These are phyloP conservation scores for Marchantia paleacea DNA, from an alignment of 225 moss, liverwort and hornwort genomes.

Conservation along the genomic window DNA sequence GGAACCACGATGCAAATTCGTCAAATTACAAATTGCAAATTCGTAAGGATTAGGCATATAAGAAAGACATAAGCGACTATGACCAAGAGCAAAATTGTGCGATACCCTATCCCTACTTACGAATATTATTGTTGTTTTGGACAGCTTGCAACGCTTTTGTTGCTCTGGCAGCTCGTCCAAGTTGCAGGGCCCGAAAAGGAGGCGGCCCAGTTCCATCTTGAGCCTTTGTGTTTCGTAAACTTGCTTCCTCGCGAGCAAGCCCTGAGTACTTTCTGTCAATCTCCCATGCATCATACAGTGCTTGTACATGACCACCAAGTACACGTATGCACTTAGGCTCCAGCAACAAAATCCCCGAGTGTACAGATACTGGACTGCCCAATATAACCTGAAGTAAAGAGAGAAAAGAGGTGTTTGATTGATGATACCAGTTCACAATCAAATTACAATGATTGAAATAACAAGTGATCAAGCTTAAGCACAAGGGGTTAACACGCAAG, in stretches of 20 bases:
- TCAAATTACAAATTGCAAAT: too few relatives aligned
- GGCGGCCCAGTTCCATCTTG: constrained; percentile 74
- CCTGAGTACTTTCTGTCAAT: constrained; percentile 91
- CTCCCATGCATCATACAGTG: constrained; percentile 82
- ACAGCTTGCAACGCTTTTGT: constrained; percentile 21
- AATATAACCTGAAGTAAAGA: constrained; percentile 55
- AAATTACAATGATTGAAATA: neutral
- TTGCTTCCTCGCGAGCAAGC: constrained; percentile 57
- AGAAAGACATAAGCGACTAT: neutral
- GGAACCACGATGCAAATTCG: neutral
- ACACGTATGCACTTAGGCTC: constrained; percentile 68
- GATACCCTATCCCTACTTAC: constrained; percentile 15
- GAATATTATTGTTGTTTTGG: constrained; percentile 17
- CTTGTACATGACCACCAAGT: constrained; percentile 83
- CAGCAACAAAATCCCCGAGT: constrained; percentile 70
- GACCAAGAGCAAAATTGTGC: neutral
- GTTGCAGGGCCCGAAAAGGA: constrained; percentile 76
- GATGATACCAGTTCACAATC: neutral
- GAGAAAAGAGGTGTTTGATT: neutral
- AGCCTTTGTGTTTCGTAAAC: constrained; percentile 22
- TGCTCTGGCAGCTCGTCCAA: constrained; percentile 31
- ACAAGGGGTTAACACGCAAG: too few relatives aligned
- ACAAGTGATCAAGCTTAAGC: too few relatives aligned
- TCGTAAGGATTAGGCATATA: neutral
- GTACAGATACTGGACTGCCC: constrained; percentile 59